Evolutionary conservation across 352 stramenopile genomes (phyloP), one percentile per base, ranked within the genome.

Genomic region (Nothophytophthora sp.): DNA sequence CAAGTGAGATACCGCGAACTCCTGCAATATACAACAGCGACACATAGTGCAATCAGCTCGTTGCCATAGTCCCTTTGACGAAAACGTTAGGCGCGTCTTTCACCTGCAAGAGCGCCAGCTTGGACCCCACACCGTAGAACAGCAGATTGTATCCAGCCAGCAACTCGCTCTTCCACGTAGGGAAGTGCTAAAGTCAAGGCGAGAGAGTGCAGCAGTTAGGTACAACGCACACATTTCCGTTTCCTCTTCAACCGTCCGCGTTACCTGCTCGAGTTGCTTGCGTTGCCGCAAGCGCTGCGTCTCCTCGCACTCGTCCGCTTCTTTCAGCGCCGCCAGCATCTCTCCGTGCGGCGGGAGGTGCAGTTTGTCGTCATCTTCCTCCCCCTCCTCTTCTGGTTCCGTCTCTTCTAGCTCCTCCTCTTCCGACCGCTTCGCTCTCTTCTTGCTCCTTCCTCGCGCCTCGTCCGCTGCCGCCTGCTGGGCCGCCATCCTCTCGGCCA

Each of bases 111-210:
- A 86, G 37, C 7, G 50, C 32, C 19, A 81, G n/a, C 50, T 87
- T 87, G 8, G 76, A 87, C 1, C 76, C 76, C 32, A 82, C 50
- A 0, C 76, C 76, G 33, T 70, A 76, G 41, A 84, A 63, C 4
- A 87, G 67, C 24, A 87, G 34, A 35, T 81, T 87, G 48, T 79
- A 76, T 15, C 65, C 61, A 13, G 61, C 67, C 5, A 73, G 47
- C 1, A 87, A 58, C 39, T 81, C 53, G 22, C 63, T 73, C 22
- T 76, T 70, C 75, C 75, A 86, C 5, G 28, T 18, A 6, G 53
- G 32, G 22, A 83, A 83, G 15, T 52, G 30, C 49, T 59, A 29
- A n/a, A n/a, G n/a, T n/a, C n/a, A n/a, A n/a, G n/a, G n/a, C 19
- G 8, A 24, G 30, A 49, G 25, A 47, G 12, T 22, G 3, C 15